Percentiles rank a stretch among this genome's conserved stretches.
These are phyloP conservation scores for Prosopis cineraria DNA, from an alignment of 306 rosid species.

Conservation along the genomic window DNA sequence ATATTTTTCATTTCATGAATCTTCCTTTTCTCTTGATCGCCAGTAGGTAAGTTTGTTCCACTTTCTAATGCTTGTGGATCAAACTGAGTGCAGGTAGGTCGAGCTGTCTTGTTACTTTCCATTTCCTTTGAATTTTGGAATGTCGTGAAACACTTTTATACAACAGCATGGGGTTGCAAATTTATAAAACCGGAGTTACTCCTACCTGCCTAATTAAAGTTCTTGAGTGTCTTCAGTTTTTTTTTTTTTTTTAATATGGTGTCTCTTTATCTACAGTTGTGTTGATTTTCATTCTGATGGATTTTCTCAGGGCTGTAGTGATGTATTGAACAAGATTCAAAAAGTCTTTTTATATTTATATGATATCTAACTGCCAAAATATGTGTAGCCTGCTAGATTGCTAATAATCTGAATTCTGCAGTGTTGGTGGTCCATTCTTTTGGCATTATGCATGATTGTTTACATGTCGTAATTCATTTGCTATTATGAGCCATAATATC, in stretches of 20 bases:
- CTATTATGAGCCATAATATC: not conserved
- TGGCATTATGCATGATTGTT: not conserved
- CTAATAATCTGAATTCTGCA: slow-evolving; percentile 5
- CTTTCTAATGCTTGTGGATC: slow-evolving; percentile 4
- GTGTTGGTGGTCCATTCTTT: not conserved
- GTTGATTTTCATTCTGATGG: not conserved
- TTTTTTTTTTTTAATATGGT: not conserved
- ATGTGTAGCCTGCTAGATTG: not conserved
- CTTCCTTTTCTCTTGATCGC: not conserved
- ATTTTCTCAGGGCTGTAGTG: not conserved
- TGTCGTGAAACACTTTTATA: not conserved
- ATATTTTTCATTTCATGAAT: not conserved
- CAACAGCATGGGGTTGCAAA: not conserved
- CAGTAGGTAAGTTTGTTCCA: slow-evolving; percentile 7
- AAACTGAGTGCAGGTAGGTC: not conserved
- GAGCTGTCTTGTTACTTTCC: slow-evolving; percentile 11
- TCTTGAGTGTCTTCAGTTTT: slow-evolving; percentile 6
- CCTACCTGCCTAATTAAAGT: not conserved
- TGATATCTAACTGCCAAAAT: not conserved
- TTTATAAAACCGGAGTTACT: not conserved
- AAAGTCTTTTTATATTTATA: not conserved
- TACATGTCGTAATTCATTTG: slow-evolving; percentile 4
- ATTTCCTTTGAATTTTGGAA: slow-evolving; percentile 22
- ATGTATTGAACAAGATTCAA: not conserved
- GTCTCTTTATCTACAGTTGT: not conserved